Evolutionary conservation across 2,329 filamentous ascomycete species (phyloP), one percentile per base, ranked within the genome.

Genomic region (Ceratocystis ficicola): DNA sequence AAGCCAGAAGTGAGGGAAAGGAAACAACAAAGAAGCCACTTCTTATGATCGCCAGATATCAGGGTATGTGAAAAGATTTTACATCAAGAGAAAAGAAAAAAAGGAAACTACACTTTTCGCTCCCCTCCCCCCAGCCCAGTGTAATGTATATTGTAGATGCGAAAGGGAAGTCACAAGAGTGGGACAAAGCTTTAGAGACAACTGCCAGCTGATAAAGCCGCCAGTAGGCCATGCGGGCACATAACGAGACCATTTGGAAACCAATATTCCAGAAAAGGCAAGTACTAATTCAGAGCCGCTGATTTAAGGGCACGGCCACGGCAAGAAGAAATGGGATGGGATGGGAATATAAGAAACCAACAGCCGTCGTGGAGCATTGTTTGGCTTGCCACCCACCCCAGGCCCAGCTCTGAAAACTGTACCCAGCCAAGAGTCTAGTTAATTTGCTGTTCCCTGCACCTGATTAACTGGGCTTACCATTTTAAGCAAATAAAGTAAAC

Each of bases 101-200:
- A 30, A 32, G 52, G 52, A 59, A 59, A 59, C 52, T 59, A 8
- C 28, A 3, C 28, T 59, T 30, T 59, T 30, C 52, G 28, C 28
- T 59, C 7, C 32, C 32, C 10, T 36, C 32, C 32, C 32, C 32
- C 52, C 52, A 32, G 52, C 52, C 5, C 20, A 30, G 48, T 52
- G 48, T 52, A 52, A 28, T 52, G 48, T 52, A 52, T 8, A 25
- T 12, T 36, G 25, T 59, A 30, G 22, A 17, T 15, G 52, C 17
- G 25, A 32, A 32, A 59, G 17, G 25, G 52, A 59, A 32, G 48
- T 52, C 48, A 52, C 28, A 8, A 17, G 17, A 6, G 52, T 59
- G 52, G 52, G 28, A 59, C 52, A 59, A 59, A 59, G 52, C 52
- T 32, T 59, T 32, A 20, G 52, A 59, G 52, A 30, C 52, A 59